Percentiles rank a stretch among this genome's conserved stretches.
phyloP scores from a whole-genome alignment of 495 filamentous ascomycete species.

The Penicillium goetzii region DNA sequence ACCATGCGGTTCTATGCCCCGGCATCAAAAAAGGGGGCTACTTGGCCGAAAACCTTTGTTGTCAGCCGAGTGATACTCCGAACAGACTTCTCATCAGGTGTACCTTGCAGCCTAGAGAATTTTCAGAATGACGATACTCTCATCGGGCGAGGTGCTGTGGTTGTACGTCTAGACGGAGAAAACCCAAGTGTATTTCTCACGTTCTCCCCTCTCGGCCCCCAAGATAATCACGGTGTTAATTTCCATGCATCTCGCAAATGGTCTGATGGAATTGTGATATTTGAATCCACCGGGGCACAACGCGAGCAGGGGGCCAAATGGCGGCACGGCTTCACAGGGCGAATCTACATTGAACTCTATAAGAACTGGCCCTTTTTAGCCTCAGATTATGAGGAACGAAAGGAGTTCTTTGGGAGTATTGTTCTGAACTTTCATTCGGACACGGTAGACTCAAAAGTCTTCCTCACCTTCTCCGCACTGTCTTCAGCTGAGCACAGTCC shows the following conservation, averaged over 20 bases:
- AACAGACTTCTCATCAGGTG: too few species aligned
- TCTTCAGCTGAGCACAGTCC: slow-evolving; percentile 17
- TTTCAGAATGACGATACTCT: too few species aligned
- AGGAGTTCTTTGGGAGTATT: slow-evolving; percentile 16
- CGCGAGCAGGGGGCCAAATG: slow-evolving; percentile 12
- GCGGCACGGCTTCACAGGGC: slow-evolving; percentile 12
- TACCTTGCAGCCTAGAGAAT: too few species aligned
- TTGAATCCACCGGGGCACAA: slow-evolving; percentile 10
- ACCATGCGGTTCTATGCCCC: too few species aligned
- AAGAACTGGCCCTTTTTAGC: slow-evolving; percentile 14
- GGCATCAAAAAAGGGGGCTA: too few species aligned
- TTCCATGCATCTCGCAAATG: slow-evolving; percentile 5
- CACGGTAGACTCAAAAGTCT: slow-evolving; percentile 17
- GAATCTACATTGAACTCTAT: slow-evolving; percentile 18
- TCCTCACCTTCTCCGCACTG: slow-evolving; percentile 14
- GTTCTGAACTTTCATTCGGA: slow-evolving; percentile 8
- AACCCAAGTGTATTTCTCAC: too few species aligned
- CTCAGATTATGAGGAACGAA: slow-evolving; percentile 17
- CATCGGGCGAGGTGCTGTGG: too few species aligned
- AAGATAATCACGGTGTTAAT: slow-evolving; percentile 7
- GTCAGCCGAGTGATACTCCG: too few species aligned
- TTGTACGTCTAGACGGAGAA: too few species aligned
- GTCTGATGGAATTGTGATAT: slow-evolving; percentile 14
- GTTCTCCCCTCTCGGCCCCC: too few species aligned
- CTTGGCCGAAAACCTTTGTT: too few species aligned